Evolutionary conservation across 2,329 filamentous ascomycete genomes (phyloP).

Genomic region (Pyricularia grisea): DNA sequence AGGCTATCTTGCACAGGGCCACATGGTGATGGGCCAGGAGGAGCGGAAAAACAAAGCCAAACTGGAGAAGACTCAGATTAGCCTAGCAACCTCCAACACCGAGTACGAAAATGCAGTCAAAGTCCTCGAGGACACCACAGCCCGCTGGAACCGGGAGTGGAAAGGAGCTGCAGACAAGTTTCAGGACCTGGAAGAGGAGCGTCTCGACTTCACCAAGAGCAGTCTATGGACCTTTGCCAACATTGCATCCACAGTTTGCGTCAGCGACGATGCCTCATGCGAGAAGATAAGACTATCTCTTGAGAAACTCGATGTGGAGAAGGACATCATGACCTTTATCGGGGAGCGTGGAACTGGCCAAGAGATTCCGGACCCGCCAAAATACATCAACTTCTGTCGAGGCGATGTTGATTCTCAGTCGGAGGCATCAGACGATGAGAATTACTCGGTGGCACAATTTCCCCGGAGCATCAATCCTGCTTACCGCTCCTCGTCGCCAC

Average conservation of each 20-base stretch:
- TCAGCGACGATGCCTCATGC: slow-evolving; percentile 92
- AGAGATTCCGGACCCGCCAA: slow-evolving; percentile 93
- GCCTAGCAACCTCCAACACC: slow-evolving; percentile 78
- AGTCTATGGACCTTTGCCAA: slow-evolving; percentile 98
- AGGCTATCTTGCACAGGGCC: slow-evolving; percentile 93
- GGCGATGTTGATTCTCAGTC: slow-evolving; percentile 80
- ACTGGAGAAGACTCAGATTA: slow-evolving; percentile 96
- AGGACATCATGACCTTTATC: slow-evolving; percentile 86
- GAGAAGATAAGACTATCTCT: slow-evolving; percentile 91
- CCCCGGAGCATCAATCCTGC: slow-evolving; percentile 91
- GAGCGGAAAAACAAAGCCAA: slow-evolving; percentile 98
- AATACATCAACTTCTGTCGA: slow-evolving; percentile 97
- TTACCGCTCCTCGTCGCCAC: slow-evolving; percentile 90
- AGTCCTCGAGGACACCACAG: slow-evolving; percentile 86
- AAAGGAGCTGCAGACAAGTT: slow-evolving; percentile 98
- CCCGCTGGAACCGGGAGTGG: slow-evolving; percentile 96
- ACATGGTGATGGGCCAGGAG: slow-evolving; percentile 99
- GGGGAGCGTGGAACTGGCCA: slow-evolving; percentile 83
- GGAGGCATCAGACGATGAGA: slow-evolving; percentile 75
- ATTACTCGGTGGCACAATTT: slow-evolving; percentile 92
- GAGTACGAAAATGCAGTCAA: slow-evolving; percentile 95
- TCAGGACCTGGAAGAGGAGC: slow-evolving; percentile 95
- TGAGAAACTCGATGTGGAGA: slow-evolving; percentile 90
- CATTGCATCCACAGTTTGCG: slow-evolving; percentile 92
- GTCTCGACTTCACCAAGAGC: slow-evolving; percentile 94